Evolutionary conservation across 2,329 filamentous ascomycete species (phyloP), one percentile per base, ranked within the genome.

Genomic region (Fusarium incarnatum): DNA sequence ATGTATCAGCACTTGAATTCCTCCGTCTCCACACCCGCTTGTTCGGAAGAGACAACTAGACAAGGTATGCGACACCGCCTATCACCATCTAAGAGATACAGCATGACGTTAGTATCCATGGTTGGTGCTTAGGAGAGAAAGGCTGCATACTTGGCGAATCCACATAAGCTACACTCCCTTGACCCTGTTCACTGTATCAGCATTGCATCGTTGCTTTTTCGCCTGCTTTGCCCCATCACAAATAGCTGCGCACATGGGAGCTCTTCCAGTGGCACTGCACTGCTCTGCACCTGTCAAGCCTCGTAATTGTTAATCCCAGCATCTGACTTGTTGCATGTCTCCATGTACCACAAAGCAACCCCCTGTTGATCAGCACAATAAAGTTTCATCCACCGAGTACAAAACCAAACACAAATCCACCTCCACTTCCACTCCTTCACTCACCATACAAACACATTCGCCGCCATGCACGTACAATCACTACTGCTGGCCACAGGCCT

Each of bases 401-500:
- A 70, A 70, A 70, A 68, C 50, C 32, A 70, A 64, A 48, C 62
- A 40, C 22, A 49, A 42, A 54, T 63, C 67, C 67, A 37, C 48
- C 42, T 42, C 34, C 15, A 53, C n/a, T 27, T 41, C 13, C 8
- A 20, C 16, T 41, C 6, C 6, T 20, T 12, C 12, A 22, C 23
- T 52, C 32, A 13, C 18, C 30, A 27, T 32, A 52, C 11, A 28
- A 12, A 28, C 18, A n/a, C 32, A 44, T 41, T 40, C 10, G 60
- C 16, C 11, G 60, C 18, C 20, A 73, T 73, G 71, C 71, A 71
- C 42, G 55, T 25, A 13, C 55, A 60, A 40, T 58, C 65, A 11
- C 67, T 74, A n/a, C n/a, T 73, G 49, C 48, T 73, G 37, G 71
- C 71, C 49, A 44, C 60, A 22, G 58, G 71, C 16, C 58, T 74